Percentiles rank a stretch among this genome's conserved stretches.
Evolutionary conservation across 1,139 yeast genomes (phyloP).

Genomic region (Hyphopichia pseudoburtonii): DNA sequence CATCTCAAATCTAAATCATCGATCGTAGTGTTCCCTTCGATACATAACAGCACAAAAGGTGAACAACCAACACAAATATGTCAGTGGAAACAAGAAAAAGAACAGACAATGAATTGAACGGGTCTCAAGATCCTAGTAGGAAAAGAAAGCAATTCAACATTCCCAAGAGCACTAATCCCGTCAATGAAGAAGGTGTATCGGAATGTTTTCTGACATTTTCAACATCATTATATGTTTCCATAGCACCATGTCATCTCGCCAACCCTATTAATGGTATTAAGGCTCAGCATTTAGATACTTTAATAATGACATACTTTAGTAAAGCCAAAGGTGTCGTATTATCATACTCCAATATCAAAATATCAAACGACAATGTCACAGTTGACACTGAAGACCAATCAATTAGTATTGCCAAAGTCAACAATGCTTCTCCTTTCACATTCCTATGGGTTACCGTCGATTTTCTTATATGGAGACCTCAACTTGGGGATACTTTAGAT

Average conservation of each 20-base stretch:
- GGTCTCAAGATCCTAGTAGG: constrained; percentile 11
- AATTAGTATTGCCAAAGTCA: constrained; percentile 57
- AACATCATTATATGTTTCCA: constrained; percentile 70
- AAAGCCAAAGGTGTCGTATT: constrained; percentile 80
- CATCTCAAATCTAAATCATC: constrained; percentile 3
- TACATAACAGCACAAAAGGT: not conserved
- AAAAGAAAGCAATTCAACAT: constrained; percentile 20
- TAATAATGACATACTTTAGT: constrained; percentile 78
- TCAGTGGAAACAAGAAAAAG: constrained; percentile 14
- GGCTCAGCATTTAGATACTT: constrained; percentile 85
- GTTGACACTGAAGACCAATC: constrained; percentile 23
- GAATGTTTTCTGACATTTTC: constrained; percentile 69
- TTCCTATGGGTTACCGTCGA: constrained; percentile 88
- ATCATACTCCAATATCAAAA: constrained; percentile 65
- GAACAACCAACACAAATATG: constrained; percentile 8
- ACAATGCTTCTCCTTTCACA: constrained; percentile 83
- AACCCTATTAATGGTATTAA: constrained; percentile 76
- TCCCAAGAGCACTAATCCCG: constrained; percentile 34
- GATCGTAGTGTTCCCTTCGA: not conserved
- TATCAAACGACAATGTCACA: constrained; percentile 36
- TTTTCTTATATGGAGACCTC: constrained; percentile 85
- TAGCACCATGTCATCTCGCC: constrained; percentile 76
- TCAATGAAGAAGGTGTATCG: constrained; percentile 42
- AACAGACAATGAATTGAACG: constrained; percentile 8
- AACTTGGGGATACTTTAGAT: constrained; percentile 76